These are phyloP conservation scores for Clarireedia sp. DNA, from an alignment of 2,329 filamentous ascomycete genomes.

Conservation along the genomic window DNA sequence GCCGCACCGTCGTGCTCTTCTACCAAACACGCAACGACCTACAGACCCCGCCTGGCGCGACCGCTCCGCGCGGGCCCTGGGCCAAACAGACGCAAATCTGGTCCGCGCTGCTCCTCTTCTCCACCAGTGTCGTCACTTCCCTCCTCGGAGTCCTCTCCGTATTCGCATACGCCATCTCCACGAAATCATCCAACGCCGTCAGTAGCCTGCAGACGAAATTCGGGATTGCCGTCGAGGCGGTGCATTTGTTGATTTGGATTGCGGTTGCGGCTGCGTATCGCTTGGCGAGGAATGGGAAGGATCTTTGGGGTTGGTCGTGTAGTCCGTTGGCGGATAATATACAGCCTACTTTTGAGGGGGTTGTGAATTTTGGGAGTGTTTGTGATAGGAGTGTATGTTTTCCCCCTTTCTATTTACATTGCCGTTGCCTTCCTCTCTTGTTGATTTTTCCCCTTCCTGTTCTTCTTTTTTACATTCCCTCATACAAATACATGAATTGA, in stretches of 20 bases:
- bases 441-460: background rate
- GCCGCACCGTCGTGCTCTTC: background rate
- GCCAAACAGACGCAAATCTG: conserved; percentile 4
- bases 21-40: background rate
- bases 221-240: conserved; percentile 9
- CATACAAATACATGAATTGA: too few relatives aligned
- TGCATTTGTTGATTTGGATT: conserved; percentile 15
- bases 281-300: conserved; percentile 15
- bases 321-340: conserved; percentile 14
- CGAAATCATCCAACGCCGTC: conserved; percentile 14
- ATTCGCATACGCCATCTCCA: conserved; percentile 11
- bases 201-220: conserved; percentile 9
- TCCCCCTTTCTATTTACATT: background rate
- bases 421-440: background rate
- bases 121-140: conserved; percentile 10
- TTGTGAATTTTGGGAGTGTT: conserved; percentile 17
- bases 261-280: conserved; percentile 15
- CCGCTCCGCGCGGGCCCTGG: background rate
- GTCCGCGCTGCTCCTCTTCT: conserved; percentile 15
- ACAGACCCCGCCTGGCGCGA: background rate
- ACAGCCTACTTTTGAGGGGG: conserved; percentile 15
- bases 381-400: conserved; percentile 15
- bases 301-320: conserved; percentile 22
- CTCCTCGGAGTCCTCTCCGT: conserved; percentile 13
- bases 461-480: background rate